Evolutionary conservation across 2,329 filamentous ascomycete genomes (phyloP), one percentile per base, ranked within the genome.

Genomic region (Sphaerostilbella broomeana): DNA sequence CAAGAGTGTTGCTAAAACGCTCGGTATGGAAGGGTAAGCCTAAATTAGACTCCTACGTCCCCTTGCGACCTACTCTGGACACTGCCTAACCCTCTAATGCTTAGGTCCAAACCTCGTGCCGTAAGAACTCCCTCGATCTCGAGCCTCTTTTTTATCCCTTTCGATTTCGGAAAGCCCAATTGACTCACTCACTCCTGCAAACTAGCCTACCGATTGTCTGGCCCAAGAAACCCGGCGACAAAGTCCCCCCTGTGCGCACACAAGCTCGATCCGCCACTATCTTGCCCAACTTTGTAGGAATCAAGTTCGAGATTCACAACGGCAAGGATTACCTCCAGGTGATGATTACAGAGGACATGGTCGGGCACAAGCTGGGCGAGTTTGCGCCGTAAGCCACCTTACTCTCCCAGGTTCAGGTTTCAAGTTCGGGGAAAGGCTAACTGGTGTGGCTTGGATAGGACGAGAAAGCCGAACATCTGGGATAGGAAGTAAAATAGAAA

Each of bases 301-400:
- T 94, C 54, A 81, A 79, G 60, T 95, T 95, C 63, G 83, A 89
- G 63, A 77, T 95, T 44, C 84, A 95, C 68, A 94, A 95, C 61
- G 89, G 89, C 55, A 94, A 92, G 69, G 75, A 75, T 21, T 95
- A 95, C 63, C 68, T 82, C 52, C 85, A 92, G 51, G 73, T 95
- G 39, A 74, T 72, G 49, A 84, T 95, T 47, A 94, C 88, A 12
- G 89, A 95, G 61, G 86, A 95, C 56, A 95, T 95, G 89, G 89
- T 95, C 35, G 89, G 89, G 38, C 84, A 92, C 64, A 95, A 95
- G 67, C 72, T 95, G 51, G 89, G 89, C 53, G 89, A 95, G 66
- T 95, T 95, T 61, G 81, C 87, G 47, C 70, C 78, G 88, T 95
- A 76, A 56, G 86, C 78, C 35, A 29, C 19, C 22, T 31, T 38